These are phyloP conservation scores for Botrytis squamosa DNA, from an alignment of 2,329 filamentous ascomycete genomes.

Conservation along the genomic window DNA sequence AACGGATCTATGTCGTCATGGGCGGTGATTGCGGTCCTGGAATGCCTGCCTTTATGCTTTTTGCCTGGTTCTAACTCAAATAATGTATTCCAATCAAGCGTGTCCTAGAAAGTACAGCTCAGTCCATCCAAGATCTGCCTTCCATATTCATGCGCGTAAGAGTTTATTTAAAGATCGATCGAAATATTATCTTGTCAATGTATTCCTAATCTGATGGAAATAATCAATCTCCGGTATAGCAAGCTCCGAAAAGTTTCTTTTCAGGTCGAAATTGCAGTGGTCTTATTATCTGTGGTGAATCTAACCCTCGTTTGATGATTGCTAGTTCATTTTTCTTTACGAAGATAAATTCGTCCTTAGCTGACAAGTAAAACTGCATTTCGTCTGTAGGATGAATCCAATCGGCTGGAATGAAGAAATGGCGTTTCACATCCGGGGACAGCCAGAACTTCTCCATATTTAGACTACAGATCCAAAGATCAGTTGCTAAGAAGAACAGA, in stretches of 20 bases:
- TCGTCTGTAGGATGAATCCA: not conserved
- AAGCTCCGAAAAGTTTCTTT: not conserved
- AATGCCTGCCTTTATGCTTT: not conserved
- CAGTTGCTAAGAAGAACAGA: not conserved
- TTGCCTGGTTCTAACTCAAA: too few species aligned
- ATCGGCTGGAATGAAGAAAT: not conserved
- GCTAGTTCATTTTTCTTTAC: not conserved
- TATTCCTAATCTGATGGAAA: too few species aligned
- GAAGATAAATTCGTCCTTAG: not conserved
- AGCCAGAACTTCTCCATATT: not conserved
- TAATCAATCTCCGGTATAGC: not conserved
- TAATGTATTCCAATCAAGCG: too few species aligned
- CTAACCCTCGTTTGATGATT: not conserved
- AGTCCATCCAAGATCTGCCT: not conserved
- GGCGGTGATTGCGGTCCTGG: too few species aligned
- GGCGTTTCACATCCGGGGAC: not conserved
- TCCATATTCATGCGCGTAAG: not conserved
- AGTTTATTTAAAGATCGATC: not conserved
- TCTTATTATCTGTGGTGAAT: not conserved
- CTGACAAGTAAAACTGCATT: not conserved
- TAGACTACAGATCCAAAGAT: not conserved
- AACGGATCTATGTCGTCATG: too few species aligned
- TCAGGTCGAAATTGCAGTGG: not conserved
- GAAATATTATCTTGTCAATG: not conserved
- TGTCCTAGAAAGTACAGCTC: too few species aligned